phyloP scores from a whole-genome alignment of 305 asterid genomes.

The Fraxinus greggii region DNA sequence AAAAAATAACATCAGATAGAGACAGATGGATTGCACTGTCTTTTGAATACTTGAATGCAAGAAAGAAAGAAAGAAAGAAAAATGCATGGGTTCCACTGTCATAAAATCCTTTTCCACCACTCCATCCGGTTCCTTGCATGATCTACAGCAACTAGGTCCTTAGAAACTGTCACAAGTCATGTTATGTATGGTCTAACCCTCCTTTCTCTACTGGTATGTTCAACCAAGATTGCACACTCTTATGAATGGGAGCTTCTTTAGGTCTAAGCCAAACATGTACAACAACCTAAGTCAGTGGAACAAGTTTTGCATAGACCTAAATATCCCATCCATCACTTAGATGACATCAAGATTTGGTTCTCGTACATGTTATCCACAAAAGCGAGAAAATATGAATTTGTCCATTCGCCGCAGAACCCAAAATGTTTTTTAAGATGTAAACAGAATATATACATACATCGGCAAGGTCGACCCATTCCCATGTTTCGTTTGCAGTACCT shows the following conservation, averaged over 20 bases:
- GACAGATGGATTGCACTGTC: background rate
- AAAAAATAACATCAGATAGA: background rate
- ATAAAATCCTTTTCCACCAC: background rate
- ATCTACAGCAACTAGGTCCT: background rate
- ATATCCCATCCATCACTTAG: background rate
- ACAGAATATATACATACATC: slow-evolving; percentile 57
- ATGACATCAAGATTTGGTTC: background rate
- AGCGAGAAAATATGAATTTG: background rate
- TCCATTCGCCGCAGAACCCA: background rate
- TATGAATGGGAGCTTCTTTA: background rate
- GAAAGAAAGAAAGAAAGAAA: background rate
- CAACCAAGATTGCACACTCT: background rate
- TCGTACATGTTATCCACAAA: background rate
- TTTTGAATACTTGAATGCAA: background rate
- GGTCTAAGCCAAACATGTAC: background rate
- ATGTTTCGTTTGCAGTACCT: slow-evolving; percentile 56
- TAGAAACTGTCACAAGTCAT: background rate
- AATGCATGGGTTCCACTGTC: background rate
- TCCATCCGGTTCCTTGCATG: background rate
- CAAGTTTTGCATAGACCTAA: background rate
- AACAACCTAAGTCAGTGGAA: background rate
- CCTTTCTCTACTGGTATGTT: background rate
- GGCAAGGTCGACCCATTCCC: slow-evolving; percentile 89
- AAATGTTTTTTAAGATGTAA: background rate
- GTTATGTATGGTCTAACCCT: background rate